Evolutionary conservation across 129 eudicot species (phyloP), one percentile per base, ranked within the genome.

Genomic region (Tagetes patula): DNA sequence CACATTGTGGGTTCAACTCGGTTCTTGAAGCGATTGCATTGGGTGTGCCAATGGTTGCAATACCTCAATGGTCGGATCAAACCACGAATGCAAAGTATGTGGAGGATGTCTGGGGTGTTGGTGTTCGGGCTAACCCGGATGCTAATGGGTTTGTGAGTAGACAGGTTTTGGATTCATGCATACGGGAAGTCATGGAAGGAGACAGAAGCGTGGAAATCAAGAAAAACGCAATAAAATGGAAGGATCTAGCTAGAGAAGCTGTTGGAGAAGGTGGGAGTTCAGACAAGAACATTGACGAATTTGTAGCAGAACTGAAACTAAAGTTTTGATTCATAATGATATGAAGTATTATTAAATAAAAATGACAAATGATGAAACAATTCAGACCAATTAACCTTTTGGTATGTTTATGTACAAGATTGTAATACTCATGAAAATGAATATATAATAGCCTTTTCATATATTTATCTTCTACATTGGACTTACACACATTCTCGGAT

Each of bases 61-160:
- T 82, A 59, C 79, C 85, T 56, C 82, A 71, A 31, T 82, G 85
- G 85, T 71, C 82, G 0, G 85, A 82, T 60, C 85, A 82, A 50
- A 54, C 70, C 54, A 82, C 79, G 5, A 82, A 82, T 8, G 85
- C 85, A 0, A 76, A 76, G 65, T 82, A 64, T 59, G 72, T 82
- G 66, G 82, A 72, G 74, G 85, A 82, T 56, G 79, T 82, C 65
- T 82, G 82, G 85, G 59, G 67, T 37, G 71, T 77, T 1, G 85
- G 85, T 9, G 78, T 82, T 53, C 43, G 85, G 62, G 81, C 82
- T 49, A 59, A 52, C 52, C 65, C 54, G 3, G 53, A 77, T 34
- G 79, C 48, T 45, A 67, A 76, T 43, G 85, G 85, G 43, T 39
- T 77, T 20, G 85, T 81, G 66, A 72, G 67, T 27, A 72, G 71